phyloP scores from a whole-genome alignment of 1,139 yeast genomes.

The Diutina catenulata region DNA sequence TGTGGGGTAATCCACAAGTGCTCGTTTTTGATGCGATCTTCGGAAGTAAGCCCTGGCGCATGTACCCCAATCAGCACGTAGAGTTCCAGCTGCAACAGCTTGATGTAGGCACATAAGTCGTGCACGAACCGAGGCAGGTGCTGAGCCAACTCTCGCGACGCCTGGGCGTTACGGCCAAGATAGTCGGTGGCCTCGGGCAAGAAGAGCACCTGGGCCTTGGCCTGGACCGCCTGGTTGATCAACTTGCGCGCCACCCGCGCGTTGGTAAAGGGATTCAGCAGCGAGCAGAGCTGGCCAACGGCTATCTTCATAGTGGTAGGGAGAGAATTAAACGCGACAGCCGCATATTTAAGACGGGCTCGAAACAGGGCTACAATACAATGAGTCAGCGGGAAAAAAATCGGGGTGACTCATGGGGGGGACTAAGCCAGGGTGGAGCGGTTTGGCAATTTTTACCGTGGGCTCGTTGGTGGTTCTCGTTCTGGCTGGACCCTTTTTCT shows the following conservation, averaged over 20 bases:
- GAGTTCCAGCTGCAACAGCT: slow-evolving; percentile 11
- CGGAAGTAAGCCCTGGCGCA: slow-evolving; percentile 40
- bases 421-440: no score
- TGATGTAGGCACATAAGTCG: slow-evolving; percentile 20
- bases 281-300: slow-evolving; percentile 79
- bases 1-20: slow-evolving; percentile 54
- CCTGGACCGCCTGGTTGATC: slow-evolving; percentile 47
- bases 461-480: no score
- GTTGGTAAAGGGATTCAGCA: slow-evolving; percentile 49
- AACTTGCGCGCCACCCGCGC: slow-evolving; percentile 45
- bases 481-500: no score
- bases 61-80: slow-evolving; percentile 63
- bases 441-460: no score
- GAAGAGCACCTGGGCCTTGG: slow-evolving; percentile 56
- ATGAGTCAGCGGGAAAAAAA: no score
- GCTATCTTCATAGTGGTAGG: slow-evolving; percentile 36
- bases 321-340: no score
- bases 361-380: no score
- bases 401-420: no score
- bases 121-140: slow-evolving; percentile 39
- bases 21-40: slow-evolving; percentile 50
- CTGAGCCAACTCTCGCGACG: slow-evolving; percentile 51
- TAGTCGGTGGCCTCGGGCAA: slow-evolving; percentile 93
- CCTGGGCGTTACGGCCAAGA: slow-evolving; percentile 56
- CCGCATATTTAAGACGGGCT: no score